Evolutionary conservation across 805 yeast species (phyloP), one percentile per base, ranked within the genome.

Genomic region (Maudiozyma turicensis): DNA sequence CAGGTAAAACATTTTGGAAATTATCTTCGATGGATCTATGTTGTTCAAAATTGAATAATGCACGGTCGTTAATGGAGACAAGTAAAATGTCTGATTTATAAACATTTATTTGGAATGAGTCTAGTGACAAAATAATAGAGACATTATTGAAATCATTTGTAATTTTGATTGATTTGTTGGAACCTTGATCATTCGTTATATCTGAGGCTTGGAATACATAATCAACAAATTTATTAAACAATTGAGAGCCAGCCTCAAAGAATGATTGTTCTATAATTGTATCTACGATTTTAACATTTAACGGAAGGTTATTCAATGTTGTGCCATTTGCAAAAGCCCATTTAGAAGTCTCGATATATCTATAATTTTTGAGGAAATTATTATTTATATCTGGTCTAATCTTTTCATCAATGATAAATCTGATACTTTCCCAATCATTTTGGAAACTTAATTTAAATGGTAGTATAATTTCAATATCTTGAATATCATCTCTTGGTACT

Each of bases 21-120:
- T 72, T 70, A n/a, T 67, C 65, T 7, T 71, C 75, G 51, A 64
- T 58, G 0, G 72, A 63, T 60, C 97, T 74, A 63, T 72, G 76
- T 58, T 91, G 97, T 64, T 93, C 99, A n/a, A 84, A 50, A 59
- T 91, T 91, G 51, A 93, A 67, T 44, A 87, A 75, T 34, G 77
- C 70, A 40, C 81, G 72, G 46, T 82, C 89, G 63, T 93, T 93
- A 15, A 90, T 59, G 1, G 77, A 67, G 10, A 88, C 56, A 51
- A 79, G 78, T 0, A 66, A 63, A 15, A 68, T 64, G 5, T 72
- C 76, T 1, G 78, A 64, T 47, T 76, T 69, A 26, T 49, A 69
- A 2, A 88, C 58, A 1, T 70, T 66, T 11, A 57, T 33, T n/a
- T 46, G 30, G 45, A 55, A 55, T 0, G 84, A 81, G 9, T 61